Conservation (phyloP, 257 asterid species). For the Paraleonurus japonicus region DNA sequence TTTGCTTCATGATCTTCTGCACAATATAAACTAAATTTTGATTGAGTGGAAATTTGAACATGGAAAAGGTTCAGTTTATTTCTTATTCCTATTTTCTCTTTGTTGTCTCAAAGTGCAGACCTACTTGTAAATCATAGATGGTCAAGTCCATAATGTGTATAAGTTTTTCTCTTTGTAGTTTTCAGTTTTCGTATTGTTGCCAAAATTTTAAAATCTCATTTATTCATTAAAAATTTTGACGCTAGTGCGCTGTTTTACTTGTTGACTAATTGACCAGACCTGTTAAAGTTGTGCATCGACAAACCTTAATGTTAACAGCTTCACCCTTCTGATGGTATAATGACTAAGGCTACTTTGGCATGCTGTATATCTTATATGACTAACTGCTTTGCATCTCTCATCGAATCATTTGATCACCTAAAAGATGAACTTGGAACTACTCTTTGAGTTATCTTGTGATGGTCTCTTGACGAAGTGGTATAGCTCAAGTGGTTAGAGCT, state of each 20-base stretch:
- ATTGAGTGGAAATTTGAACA: slow-evolving; percentile 2
- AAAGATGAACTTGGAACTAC: no score
- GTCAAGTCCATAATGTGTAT: not conserved
- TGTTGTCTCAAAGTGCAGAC: not conserved
- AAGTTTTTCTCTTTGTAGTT: not conserved
- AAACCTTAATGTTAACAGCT: slow-evolving; percentile 1
- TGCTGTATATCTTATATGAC: slow-evolving; percentile 2
- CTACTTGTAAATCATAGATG: not conserved
- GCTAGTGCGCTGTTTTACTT: not conserved
- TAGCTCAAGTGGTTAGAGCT: no score
- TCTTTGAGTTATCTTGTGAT: not conserved
- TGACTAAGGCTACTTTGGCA: not conserved
- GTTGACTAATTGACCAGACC: slow-evolving; percentile 10
- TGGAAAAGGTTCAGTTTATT: slow-evolving; percentile 5
- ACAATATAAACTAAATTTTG: slow-evolving; percentile 16
- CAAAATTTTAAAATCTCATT: not conserved
- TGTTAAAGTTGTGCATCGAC: not conserved
- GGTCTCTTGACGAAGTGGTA: no score
- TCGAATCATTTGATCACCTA: not conserved
- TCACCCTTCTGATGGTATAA: slow-evolving; percentile 1
- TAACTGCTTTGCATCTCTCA: not conserved
- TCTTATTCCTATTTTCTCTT: slow-evolving; percentile 15
- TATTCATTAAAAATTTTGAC: not conserved
- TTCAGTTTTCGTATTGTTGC: not conserved
- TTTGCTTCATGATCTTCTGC: slow-evolving; percentile 4